Percentiles rank a stretch among this genome's conserved stretches.
These are phyloP conservation scores for Groenewaldozyma salmanticensis DNA, from an alignment of 805 yeast genomes.

Conservation along the genomic window DNA sequence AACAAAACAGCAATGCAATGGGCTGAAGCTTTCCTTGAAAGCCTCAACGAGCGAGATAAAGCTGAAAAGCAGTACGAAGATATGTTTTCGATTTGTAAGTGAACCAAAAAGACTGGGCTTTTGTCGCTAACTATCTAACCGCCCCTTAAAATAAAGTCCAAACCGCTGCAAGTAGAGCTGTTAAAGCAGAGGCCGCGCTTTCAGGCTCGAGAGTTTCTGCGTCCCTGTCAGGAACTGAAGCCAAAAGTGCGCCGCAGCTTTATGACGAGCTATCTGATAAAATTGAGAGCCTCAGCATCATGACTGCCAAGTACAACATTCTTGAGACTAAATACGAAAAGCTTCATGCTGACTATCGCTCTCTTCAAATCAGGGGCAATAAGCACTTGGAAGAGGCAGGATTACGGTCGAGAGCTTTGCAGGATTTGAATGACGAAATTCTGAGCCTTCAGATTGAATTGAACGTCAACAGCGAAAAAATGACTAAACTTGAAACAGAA, in stretches of 20 bases:
- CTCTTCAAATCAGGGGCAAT: constrained; percentile 23
- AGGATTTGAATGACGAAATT: constrained; percentile 57
- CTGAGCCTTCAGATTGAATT: constrained; percentile 51
- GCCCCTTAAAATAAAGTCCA: constrained; percentile 4
- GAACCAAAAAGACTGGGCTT: not conserved
- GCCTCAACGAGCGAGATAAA: constrained; percentile 14
- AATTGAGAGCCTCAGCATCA: constrained; percentile 5
- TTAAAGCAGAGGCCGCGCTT: no score
- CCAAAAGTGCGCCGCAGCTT: no score
- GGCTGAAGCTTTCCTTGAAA: constrained; percentile 5
- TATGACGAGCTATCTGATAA: constrained; percentile 10
- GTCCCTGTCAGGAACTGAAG: no score
- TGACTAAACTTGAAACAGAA: constrained; percentile 35
- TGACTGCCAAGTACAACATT: not conserved
- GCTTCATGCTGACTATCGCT: constrained; percentile 20
- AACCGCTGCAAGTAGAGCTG: constrained; percentile 18
- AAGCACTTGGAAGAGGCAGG: constrained; percentile 19
- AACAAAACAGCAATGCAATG: constrained; percentile 7
- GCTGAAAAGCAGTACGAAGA: constrained; percentile 14
- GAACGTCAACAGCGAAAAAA: constrained; percentile 32
- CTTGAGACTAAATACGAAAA: constrained; percentile 7
- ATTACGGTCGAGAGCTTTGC: constrained; percentile 47
- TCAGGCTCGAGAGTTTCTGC: no score
- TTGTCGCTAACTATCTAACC: not conserved
- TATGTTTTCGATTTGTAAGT: constrained; percentile 15